phyloP scores from a whole-genome alignment of 179 eudicot genomes.

The Heliamphora pulchella region DNA sequence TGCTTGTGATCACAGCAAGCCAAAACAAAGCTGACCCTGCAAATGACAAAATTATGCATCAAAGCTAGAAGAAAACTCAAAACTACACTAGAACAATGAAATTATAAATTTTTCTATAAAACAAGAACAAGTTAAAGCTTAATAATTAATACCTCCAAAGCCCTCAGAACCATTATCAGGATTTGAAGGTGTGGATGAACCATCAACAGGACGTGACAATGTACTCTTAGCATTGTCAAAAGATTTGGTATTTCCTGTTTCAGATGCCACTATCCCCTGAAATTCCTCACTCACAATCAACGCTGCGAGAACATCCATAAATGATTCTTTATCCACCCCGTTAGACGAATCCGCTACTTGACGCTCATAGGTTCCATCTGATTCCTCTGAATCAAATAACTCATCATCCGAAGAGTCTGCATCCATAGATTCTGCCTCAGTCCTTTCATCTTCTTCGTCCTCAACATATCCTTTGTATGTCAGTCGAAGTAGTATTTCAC shows the following conservation, averaged over 20 bases:
- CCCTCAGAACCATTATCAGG: conserved; percentile 29
- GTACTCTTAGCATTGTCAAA: conserved; percentile 24
- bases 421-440: conserved; percentile 27
- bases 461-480: conserved; percentile 96
- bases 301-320: conserved; percentile 90
- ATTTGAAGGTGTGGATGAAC: conserved; percentile 30
- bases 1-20: conserved; percentile 61
- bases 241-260: conserved; percentile 44
- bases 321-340: conserved; percentile 56
- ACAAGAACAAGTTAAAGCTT: not conserved
- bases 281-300: conserved; percentile 90
- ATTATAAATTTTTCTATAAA: not conserved
- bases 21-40: conserved; percentile 68
- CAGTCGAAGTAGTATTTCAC: conserved; percentile 72
- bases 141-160: conserved; percentile 43
- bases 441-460: conserved; percentile 85
- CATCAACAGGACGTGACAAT: conserved; percentile 26
- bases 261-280: conserved; percentile 86
- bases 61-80: not conserved
- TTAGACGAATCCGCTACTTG: conserved; percentile 21
- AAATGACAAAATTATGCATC: conserved; percentile 16
- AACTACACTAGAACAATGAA: conserved; percentile 8
- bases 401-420: conserved; percentile 62
- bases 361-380: conserved; percentile 39
- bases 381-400: conserved; percentile 58